Evolutionary conservation across 805 yeast genomes (phyloP).

Genomic region (Saccharomyces jurei): DNA sequence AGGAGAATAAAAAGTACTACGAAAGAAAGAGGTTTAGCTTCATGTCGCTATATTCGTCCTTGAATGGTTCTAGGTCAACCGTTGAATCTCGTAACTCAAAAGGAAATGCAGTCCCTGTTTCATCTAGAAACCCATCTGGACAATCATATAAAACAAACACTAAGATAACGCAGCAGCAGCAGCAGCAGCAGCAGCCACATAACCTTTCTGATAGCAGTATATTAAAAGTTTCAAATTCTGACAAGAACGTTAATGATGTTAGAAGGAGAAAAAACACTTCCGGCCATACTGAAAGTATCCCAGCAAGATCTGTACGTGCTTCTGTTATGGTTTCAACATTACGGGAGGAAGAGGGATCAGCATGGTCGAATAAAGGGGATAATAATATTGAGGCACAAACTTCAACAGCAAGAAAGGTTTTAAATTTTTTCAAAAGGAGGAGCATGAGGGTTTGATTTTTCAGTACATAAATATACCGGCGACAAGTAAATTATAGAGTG

Average conservation of each 20-base stretch:
- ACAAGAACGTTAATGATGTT: background rate
- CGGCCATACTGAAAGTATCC: background rate
- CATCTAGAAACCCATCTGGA: background rate
- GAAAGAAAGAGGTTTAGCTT: conserved; percentile 11
- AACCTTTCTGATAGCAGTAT: background rate
- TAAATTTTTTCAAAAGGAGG: conserved; percentile 72
- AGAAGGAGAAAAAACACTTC: background rate
- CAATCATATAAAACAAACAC: background rate
- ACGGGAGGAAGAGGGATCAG: background rate
- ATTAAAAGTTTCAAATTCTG: background rate
- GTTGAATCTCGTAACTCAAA: background rate
- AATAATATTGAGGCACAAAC: conserved; percentile 35
- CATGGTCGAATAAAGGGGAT: conserved; percentile 9
- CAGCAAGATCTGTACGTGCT: background rate
- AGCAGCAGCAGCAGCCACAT: background rate
- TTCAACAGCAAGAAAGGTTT: conserved; percentile 68
- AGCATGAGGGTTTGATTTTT: conserved; percentile 31
- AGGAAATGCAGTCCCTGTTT: background rate
- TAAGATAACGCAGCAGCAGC: background rate
- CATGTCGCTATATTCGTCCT: conserved; percentile 9
- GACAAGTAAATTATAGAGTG: background rate
- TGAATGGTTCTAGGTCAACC: background rate
- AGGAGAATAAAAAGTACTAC: conserved; percentile 1
- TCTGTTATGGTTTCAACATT: conserved; percentile 9
- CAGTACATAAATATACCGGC: background rate